These are phyloP conservation scores for Microsporum ferrugineum DNA, from an alignment of 2,329 filamentous ascomycete genomes.

Conservation along the genomic window DNA sequence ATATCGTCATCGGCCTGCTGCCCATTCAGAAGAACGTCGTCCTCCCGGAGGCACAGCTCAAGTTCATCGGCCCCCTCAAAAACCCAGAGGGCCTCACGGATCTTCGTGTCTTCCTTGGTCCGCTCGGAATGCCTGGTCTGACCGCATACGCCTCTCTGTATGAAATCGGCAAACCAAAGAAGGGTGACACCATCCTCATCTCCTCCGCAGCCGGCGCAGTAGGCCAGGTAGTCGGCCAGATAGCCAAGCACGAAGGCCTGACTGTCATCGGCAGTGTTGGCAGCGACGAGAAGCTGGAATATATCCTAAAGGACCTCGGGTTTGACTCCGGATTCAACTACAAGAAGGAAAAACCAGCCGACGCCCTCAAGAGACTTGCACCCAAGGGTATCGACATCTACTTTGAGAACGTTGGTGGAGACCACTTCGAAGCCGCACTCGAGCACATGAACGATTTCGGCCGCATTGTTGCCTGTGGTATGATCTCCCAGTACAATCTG, in stretches of 20 bases:
- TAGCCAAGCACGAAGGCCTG: slow-evolving; percentile 70
- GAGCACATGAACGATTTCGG: slow-evolving; percentile 53
- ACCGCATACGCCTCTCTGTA: slow-evolving; percentile 66
- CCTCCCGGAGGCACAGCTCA: slow-evolving; percentile 39
- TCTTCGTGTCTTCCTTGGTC: slow-evolving; percentile 54
- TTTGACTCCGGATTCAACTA: slow-evolving; percentile 77
- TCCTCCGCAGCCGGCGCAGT: slow-evolving; percentile 71
- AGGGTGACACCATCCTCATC: slow-evolving; percentile 72
- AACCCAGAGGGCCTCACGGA: slow-evolving; percentile 49
- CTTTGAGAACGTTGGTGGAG: slow-evolving; percentile 69
- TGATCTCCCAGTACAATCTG: slow-evolving; percentile 70
- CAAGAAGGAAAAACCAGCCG: slow-evolving; percentile 62
- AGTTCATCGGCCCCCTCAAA: slow-evolving; percentile 44
- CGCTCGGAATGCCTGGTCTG: slow-evolving; percentile 66
- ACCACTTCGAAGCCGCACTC: slow-evolving; percentile 59
- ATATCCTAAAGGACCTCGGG: slow-evolving; percentile 55
- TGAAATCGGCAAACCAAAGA: slow-evolving; percentile 62
- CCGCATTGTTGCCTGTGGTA: slow-evolving; percentile 52
- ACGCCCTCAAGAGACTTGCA: slow-evolving; percentile 58
- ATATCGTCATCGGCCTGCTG: slow-evolving; percentile 50
- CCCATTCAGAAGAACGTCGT: slow-evolving; percentile 58
- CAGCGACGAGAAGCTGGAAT: slow-evolving; percentile 67
- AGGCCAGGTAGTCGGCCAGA: slow-evolving; percentile 69
- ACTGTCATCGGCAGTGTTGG: slow-evolving; percentile 72
- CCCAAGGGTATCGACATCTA: slow-evolving; percentile 73